Evolutionary conservation across 2,329 filamentous ascomycete genomes (phyloP), one percentile per base, ranked within the genome.

Genomic region (Coniochaeta hoffmannii): DNA sequence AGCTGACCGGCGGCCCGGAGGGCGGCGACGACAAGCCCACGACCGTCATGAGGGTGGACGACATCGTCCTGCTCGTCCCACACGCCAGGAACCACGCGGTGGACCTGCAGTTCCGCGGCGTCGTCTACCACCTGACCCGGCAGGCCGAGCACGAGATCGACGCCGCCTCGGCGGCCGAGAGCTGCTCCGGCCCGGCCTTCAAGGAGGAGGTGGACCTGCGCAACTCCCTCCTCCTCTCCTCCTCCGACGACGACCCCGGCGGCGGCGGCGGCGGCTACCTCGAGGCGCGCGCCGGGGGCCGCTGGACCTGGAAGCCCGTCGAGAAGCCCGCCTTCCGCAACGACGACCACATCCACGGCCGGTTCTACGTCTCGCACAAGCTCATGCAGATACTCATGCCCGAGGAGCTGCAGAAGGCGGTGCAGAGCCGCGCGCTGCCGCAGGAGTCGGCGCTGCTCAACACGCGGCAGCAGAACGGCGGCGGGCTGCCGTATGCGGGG

Each of bases 351-450:
- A 71, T 83, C 53, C 71, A 73, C 56, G 81, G 81, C 53, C 72
- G 81, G n/a, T 83, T 83, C 68, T 83, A 84, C 67, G 76, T 80
- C 15, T 78, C 77, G n/a, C 68, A 75, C 56, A 71, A 74, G 56
- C 70, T 84, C 34, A 76, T 81, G 66, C 73, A 73, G 15, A 73
- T 82, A 55, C 68, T 82, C 54, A 71, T 78, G 38, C 69, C 70
- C 10, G 63, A 62, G 1, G 3, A 10, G 49, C 24, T 19, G 26
- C 49, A 34, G 31, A n/a, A 31, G 26, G 28, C 49, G 49, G 9
- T 34, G 22, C 8, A 12, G 5, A n/a, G 22, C 9, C 9, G 41
- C 19, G 41, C 19, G n/a, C 19, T 46, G 2, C 41, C 36, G n/a
- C 36, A 41, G 36, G 36, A 41, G 22, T 46, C 41, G 22, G 26